Evolutionary conservation across 352 stramenopile genomes (phyloP), one percentile per base, ranked within the genome.

Genomic region (Pseudoperonospora humuli): DNA sequence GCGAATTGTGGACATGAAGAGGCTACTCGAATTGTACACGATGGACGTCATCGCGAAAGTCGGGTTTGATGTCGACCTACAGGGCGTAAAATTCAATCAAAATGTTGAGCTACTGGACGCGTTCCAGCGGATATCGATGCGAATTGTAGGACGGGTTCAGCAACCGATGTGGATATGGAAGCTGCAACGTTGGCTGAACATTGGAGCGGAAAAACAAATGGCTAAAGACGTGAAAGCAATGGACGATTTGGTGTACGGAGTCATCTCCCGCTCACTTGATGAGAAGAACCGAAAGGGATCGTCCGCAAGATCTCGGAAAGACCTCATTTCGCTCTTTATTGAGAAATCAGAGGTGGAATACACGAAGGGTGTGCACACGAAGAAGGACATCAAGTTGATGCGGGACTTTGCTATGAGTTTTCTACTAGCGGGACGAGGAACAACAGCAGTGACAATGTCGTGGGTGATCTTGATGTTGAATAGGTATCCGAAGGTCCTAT

Each of bases 351-450:
- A 57, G 24, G 46, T 40, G 0, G 51, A 70, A 27, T 66, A 64
- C 33, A 57, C 42, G 5, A 54, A 61, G 14, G 49, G 48, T 3
- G 37, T 61, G 2, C 50, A 57, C 39, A 62, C 55, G 10, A 53
- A 40, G 27, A 60, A 51, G 23, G 55, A 68, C 21, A 20, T 64
- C 2, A 74, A 68, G 13, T 48, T 89, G 6, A 72, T 95, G 29
- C 74, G 76, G n/a, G 75, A 93, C 58, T 84, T 95, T 36, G 60
- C 80, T 8, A 61, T 95, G 18, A 84, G 64, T 14, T 85, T 93
- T 39, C 57, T 91, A 25, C 59, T 70, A 15, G 77, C 79, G 39
- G 81, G 83, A 7, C 54, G 74, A 6, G 81, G 90, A 45, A 93
- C 83, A 0, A 93, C 81, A 0, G 67, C 79, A 5, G 68, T 67